A percentile compares a stretch with the other conserved stretches of the same genome.
Evolutionary conservation across 2,329 filamentous ascomycete species (phyloP).

Genomic region (Penicillium occitanis): DNA sequence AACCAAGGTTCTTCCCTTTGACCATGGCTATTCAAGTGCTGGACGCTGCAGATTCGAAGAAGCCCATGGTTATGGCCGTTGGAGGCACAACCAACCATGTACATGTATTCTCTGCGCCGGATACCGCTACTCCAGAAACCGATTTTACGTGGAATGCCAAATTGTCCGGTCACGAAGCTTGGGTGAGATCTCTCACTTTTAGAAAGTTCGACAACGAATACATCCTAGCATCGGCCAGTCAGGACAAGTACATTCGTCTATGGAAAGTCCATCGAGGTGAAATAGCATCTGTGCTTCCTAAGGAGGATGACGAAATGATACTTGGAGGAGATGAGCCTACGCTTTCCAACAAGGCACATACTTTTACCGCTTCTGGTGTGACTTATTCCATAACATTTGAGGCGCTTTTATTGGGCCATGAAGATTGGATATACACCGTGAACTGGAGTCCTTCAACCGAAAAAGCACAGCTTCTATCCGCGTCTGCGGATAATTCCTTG

Average conservation of each 20-base stretch:
- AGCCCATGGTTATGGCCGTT: conserved; percentile 67
- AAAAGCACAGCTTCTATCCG: conserved; percentile 75
- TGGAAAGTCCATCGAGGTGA: conserved; percentile 80
- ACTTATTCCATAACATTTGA: conserved; percentile 88
- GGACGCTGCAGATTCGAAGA: conserved; percentile 49
- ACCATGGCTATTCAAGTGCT: conserved; percentile 68
- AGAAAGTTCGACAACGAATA: conserved; percentile 66
- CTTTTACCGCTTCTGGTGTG: conserved; percentile 60
- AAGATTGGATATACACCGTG: conserved; percentile 96
- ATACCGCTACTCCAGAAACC: conserved; percentile 30
- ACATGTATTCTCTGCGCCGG: conserved; percentile 69
- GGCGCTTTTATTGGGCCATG: conserved; percentile 87
- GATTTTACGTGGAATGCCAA: conserved; percentile 72
- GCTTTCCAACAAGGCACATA: conserved; percentile 85
- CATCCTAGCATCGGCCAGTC: conserved; percentile 86
- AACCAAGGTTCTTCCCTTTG: conserved; percentile 79
- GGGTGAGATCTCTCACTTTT: conserved; percentile 86
- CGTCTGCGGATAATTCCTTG: conserved; percentile 92
- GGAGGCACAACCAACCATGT: conserved; percentile 81
- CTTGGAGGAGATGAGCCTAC: conserved; percentile 59
- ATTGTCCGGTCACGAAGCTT: conserved; percentile 87
- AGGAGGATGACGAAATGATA: conserved; percentile 38
- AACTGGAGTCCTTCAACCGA: conserved; percentile 62
- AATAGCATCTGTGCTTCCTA: conserved; percentile 56
- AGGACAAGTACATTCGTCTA: conserved; percentile 94